phyloP scores from a whole-genome alignment of 106 monocot genomes.

The Triglochin maritima region DNA sequence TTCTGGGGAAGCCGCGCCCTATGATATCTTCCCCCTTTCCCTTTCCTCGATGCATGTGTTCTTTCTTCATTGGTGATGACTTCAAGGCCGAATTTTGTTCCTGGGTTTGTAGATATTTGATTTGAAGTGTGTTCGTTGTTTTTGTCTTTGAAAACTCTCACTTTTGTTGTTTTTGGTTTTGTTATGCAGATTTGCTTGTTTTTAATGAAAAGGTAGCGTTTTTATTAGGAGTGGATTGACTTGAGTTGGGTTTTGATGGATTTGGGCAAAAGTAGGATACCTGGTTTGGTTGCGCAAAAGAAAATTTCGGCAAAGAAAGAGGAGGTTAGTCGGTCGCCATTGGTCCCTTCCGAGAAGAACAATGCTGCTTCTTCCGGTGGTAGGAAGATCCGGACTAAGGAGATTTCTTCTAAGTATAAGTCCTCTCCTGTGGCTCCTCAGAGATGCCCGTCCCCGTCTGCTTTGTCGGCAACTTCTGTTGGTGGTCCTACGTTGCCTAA shows the following conservation, averaged over 20 bases:
- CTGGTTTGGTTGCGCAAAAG: background rate
- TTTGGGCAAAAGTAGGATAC: slow-evolving; percentile 18
- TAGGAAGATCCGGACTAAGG: slow-evolving; percentile 31
- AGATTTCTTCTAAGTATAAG: slow-evolving; percentile 57
- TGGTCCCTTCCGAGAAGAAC: slow-evolving; percentile 61
- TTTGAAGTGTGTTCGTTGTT: background rate
- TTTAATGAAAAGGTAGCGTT: background rate
- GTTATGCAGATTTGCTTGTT: slow-evolving; percentile 23
- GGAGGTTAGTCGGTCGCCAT: slow-evolving; percentile 29
- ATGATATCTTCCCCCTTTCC: background rate
- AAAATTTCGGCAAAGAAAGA: slow-evolving; percentile 11
- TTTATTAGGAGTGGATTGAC: slow-evolving; percentile 8
- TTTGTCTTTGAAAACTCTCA: background rate
- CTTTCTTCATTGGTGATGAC: background rate
- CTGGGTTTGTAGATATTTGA: background rate
- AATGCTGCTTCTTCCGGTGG: slow-evolving; percentile 23
- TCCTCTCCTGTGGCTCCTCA: slow-evolving; percentile 7
- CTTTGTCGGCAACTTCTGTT: slow-evolving; percentile 5
- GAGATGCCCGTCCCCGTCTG: slow-evolving; percentile 37
- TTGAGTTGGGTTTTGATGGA: slow-evolving; percentile 36
- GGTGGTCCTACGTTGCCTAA: slow-evolving; percentile 15
- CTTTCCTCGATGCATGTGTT: background rate
- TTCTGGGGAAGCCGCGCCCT: background rate
- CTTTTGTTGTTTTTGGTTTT: background rate
- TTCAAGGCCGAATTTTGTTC: background rate